Percentiles rank a stretch among this genome's conserved stretches.
Conservation (phyloP, 176 grass and related monocot genomes). For the Triticum turgidum region DNA sequence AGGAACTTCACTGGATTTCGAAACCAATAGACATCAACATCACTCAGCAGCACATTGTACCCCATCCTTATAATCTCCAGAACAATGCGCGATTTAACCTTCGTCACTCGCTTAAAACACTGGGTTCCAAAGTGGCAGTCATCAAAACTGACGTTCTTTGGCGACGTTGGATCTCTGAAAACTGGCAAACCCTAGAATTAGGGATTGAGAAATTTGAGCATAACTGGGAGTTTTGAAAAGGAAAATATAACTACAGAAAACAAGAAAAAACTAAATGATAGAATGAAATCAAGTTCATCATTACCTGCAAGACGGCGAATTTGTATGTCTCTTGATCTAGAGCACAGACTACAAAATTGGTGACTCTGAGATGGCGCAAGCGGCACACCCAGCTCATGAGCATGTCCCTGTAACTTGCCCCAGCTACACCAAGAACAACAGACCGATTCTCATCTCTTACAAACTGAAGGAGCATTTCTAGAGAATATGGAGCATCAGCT, state of each 20-base stretch:
- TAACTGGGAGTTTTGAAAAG: not conserved
- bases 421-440: slow-evolving; percentile 81
- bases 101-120: slow-evolving; percentile 89
- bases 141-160: slow-evolving; percentile 71
- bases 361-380: slow-evolving; percentile 52
- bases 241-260: not conserved
- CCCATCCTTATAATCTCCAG: slow-evolving; percentile 73
- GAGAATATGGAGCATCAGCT: slow-evolving; percentile 42
- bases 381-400: slow-evolving; percentile 96
- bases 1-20: slow-evolving; percentile 61
- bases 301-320: slow-evolving; percentile 80
- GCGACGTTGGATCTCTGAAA: slow-evolving; percentile 57
- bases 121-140: slow-evolving; percentile 85
- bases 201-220: not conserved
- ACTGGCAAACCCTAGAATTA: slow-evolving; percentile 80
- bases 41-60: slow-evolving; percentile 86
- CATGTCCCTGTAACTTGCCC: slow-evolving; percentile 78
- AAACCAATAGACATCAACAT: slow-evolving; percentile 95
- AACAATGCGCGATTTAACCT: slow-evolving; percentile 89
- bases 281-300: not conserved
- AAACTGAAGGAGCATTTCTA: slow-evolving; percentile 46
- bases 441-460: slow-evolving; percentile 52
- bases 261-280: not conserved
- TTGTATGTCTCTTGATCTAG: slow-evolving; percentile 77
- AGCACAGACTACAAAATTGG: slow-evolving; percentile 81